Base-by-base conservation (phyloP, 352 stramenopile species). In the Pythium aquatile region DNA sequence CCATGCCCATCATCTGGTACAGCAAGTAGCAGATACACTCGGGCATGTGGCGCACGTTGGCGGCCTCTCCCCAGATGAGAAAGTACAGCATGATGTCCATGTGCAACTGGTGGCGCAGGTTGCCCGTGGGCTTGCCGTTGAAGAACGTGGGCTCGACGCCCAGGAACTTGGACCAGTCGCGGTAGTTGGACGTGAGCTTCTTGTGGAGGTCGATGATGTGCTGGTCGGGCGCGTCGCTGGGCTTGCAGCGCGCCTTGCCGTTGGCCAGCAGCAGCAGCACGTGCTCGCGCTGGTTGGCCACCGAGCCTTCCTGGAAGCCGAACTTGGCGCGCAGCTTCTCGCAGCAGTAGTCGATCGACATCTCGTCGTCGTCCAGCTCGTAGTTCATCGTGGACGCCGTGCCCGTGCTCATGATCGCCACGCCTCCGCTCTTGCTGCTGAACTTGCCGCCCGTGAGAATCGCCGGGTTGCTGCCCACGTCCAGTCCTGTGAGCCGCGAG, bases 1-100 rank as follows among this genome's bases (percentile, higher is more conserved):
- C n/a, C 56, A 61, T 65, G 20, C 40, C 54, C 42, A 77, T 56
- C 69, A 79, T 74, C 56, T 76, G 65, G 71, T 98, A 89, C 65
- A 97, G 97, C 20, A 98, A 69, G 69, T 96, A 98, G 79, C 91
- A 98, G 56, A 97, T 55, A 72, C 90, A 98, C 67, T 98, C 94
- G 8, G 94, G 87, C 87, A 98, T 96, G 72, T 98, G 92, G 26
- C 91, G 75, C 28, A 98, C 69, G 76, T 98, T 98, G 44, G 78
- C 89, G 7, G 78, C 83, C 76, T 98, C 94, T 20, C 94, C 92
- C 94, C 94, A 98, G 63, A 98, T 89, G 60, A 92, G 91, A 66
- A 98, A 95, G 73, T 90, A 97, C 7, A 98, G 65, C 29, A 98
- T 88, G 28, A 98, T 74, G 73, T 98, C 91, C 85, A 79, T 79